Conservation (phyloP, 2,329 filamentous ascomycete genomes). For the Simplicillium aogashimaense region DNA sequence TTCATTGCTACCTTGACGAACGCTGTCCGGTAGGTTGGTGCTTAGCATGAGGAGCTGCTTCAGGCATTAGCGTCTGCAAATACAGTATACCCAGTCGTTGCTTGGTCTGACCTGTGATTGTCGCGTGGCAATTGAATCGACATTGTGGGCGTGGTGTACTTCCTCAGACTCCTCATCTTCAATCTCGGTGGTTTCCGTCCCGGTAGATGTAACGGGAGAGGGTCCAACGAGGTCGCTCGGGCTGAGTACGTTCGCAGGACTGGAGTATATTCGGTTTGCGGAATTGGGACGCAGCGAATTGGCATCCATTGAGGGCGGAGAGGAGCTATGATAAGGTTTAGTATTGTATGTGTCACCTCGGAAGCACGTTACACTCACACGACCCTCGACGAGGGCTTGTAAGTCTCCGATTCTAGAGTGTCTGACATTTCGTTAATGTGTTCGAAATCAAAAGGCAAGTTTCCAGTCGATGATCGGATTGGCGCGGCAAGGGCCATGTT, state of each 20-base stretch:
- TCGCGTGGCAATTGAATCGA: constrained; percentile 2
- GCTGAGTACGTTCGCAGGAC: constrained; percentile 46
- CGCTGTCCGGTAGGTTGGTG: constrained; percentile 46
- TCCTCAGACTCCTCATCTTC: constrained; percentile 66
- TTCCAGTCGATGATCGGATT: constrained; percentile 51
- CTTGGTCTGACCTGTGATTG: constrained; percentile 25
- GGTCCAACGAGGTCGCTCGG: constrained; percentile 66
- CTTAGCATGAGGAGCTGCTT: constrained; percentile 39
- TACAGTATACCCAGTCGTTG: too few species aligned
- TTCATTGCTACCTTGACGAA: constrained; percentile 55
- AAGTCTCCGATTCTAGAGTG: constrained; percentile 40
- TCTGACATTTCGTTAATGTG: constrained; percentile 42
- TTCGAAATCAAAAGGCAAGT: constrained; percentile 23
- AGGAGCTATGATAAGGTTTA: constrained; percentile 17
- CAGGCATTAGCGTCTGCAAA: too few species aligned
- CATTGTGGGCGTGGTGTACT: constrained; percentile 24
- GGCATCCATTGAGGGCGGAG: constrained; percentile 29
- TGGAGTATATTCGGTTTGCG: constrained; percentile 36
- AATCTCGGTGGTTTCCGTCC: constrained; percentile 74
- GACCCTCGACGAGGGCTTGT: constrained; percentile 37
- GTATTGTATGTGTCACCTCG: neutral
- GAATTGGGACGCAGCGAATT: constrained; percentile 42
- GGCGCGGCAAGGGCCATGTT: constrained; percentile 38
- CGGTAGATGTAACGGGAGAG: constrained; percentile 77
- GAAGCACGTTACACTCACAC: constrained; percentile 30